Evolutionary conservation across 2,329 filamentous ascomycete species (phyloP), one percentile per base, ranked within the genome.

Genomic region (Ceratocystis huliohia): DNA sequence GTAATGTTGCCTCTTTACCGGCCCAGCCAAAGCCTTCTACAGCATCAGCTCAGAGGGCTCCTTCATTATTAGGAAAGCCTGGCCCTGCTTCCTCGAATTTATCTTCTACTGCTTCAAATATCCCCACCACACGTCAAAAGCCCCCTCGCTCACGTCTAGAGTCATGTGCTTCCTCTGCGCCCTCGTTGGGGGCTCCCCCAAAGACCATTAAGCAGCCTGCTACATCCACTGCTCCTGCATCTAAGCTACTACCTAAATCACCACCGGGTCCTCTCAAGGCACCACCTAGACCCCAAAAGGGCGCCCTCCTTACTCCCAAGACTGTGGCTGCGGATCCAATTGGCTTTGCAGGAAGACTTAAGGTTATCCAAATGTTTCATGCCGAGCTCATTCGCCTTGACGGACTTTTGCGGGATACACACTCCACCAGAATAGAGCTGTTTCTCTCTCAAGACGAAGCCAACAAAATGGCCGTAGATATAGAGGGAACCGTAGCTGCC

Each of bases 401-500:
- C 30, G 41, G 37, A 1, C 61, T 68, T 45, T 48, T 68, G 20
- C 64, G 67, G 8, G 46, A 59, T n/a, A 37, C 59, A 5, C 64
- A 66, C 48, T 53, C 67, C 25, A 37, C 37, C 41, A 15, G 61
- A 56, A 62, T 46, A 25, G 64, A 66, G n/a, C 76, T 89, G 1
- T 72, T 85, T 17, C 74, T 91, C 61, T 82, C 81, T 0, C 79
- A 84, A 1, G 84, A 89, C 72, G 82, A 86, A 59, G 78, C 92
- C 25, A 87, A 91, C 69, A 83, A 81, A 70, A 78, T 84, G 68
- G 84, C 85, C 0, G 77, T 93, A 1, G 88, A 93, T 70, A 85
- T 92, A 68, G 95, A 99, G 76, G 86, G 96, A 73, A 83, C 83
- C 45, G 78, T 84, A 6, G 91, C 91, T 0, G 79, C 79, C 13